phyloP scores from a whole-genome alignment of 139 green algal species.

The Spirogloea muscicola region DNA sequence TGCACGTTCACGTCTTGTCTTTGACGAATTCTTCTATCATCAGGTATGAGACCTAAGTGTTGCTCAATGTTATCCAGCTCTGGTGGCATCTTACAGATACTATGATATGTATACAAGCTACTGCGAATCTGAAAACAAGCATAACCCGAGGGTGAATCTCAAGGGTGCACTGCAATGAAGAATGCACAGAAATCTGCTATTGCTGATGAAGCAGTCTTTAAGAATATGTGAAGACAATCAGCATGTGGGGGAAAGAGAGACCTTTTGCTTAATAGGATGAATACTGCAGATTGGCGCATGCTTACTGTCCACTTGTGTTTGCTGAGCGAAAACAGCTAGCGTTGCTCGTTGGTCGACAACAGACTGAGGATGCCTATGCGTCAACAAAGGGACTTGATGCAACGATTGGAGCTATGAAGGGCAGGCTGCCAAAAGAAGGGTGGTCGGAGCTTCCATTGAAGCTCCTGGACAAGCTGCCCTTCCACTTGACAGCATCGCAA shows the following conservation, averaged over 20 bases:
- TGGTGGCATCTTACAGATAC: too few species aligned
- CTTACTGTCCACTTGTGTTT: background rate
- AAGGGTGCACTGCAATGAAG: too few species aligned
- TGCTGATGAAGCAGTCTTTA: background rate
- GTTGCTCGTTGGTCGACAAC: background rate
- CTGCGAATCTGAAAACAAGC: too few species aligned
- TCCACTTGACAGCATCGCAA: constrained; percentile 57
- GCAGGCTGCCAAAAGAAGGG: background rate
- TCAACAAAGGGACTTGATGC: background rate
- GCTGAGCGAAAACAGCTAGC: background rate
- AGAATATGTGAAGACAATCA: too few species aligned
- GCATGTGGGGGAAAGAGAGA: too few species aligned
- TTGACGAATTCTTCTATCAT: constrained; percentile 80
- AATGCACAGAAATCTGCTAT: too few species aligned
- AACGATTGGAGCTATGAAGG: background rate
- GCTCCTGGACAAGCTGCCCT: constrained; percentile 43
- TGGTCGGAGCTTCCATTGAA: background rate
- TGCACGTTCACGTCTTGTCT: constrained; percentile 61
- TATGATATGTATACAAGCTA: too few species aligned
- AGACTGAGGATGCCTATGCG: background rate
- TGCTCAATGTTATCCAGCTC: too few species aligned
- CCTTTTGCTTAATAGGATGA: background rate
- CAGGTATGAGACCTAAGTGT: too few species aligned
- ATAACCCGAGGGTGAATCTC: too few species aligned
- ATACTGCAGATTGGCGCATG: background rate